These are phyloP conservation scores for Silene conica DNA, from an alignment of 148 eudicot species.

Conservation along the genomic window DNA sequence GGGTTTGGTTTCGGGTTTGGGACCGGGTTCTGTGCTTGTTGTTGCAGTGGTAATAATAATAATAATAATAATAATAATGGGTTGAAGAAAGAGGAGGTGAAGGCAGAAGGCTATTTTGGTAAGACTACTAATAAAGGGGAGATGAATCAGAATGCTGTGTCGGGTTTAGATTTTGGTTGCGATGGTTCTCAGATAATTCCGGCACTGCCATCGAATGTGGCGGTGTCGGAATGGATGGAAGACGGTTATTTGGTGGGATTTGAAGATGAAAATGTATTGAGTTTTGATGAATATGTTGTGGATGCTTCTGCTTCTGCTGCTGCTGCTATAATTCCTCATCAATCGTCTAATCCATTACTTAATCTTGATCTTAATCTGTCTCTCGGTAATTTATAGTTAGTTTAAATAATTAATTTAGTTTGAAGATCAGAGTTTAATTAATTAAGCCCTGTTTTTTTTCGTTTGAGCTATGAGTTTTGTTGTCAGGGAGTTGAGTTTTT, in stretches of 20 bases:
- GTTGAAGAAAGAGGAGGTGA: neutral
- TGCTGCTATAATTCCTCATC: too few relatives aligned
- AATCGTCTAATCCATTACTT: too few relatives aligned
- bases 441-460: too few relatives aligned
- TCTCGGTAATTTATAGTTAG: neutral
- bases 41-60: neutral
- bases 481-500: too few relatives aligned
- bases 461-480: too few relatives aligned
- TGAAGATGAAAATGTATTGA: neutral
- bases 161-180: neutral
- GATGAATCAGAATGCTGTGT: neutral
- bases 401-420: too few relatives aligned
- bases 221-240: neutral
- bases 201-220: neutral
- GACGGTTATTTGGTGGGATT: neutral
- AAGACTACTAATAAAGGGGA: neutral
- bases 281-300: neutral
- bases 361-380: neutral
- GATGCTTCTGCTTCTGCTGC: neutral
- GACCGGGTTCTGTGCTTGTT: neutral
- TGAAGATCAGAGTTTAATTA: too few relatives aligned
- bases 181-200: neutral
- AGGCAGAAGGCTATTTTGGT: neutral
- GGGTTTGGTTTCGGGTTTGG: neutral
- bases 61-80: neutral